A percentile compares a stretch with the other conserved stretches of the same genome.
Evolutionary conservation across 2,329 filamentous ascomycete species (phyloP).

Genomic region (Penicillium hordei): DNA sequence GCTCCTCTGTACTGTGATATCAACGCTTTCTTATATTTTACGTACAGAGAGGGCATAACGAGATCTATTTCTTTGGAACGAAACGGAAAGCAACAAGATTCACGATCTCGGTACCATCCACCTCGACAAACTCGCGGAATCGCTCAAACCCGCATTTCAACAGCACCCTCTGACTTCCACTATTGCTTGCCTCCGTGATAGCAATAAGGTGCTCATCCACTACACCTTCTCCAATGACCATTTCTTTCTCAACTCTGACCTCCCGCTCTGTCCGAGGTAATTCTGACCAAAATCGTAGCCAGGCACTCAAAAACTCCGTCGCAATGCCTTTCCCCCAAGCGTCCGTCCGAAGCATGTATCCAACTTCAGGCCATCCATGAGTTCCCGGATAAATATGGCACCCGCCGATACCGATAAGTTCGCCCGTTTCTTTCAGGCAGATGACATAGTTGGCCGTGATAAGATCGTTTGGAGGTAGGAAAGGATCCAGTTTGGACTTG

Average conservation of each 20-base stretch:
- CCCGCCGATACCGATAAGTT: conserved; percentile 14
- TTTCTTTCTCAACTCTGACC: conserved; percentile 6
- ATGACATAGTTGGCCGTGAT: conserved; percentile 13
- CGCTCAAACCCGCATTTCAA: conserved; percentile 12
- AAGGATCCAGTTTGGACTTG: conserved; percentile 10
- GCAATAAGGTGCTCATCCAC: conserved; percentile 14
- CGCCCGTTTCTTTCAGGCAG: conserved; percentile 14
- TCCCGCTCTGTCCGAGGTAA: conserved; percentile 11
- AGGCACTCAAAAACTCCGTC: conserved; percentile 13
- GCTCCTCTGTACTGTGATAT: not conserved
- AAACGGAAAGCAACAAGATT: conserved; percentile 14
- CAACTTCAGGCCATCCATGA: conserved; percentile 16
- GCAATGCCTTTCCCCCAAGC: conserved; percentile 15
- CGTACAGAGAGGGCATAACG: not conserved
- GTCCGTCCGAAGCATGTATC: conserved; percentile 14
- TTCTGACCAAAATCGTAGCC: conserved; percentile 10
- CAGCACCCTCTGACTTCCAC: conserved; percentile 11
- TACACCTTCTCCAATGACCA: conserved; percentile 5
- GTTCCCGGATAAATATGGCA: conserved; percentile 12
- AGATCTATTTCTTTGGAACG: not conserved
- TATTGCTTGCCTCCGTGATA: conserved; percentile 11
- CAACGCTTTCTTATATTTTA: not conserved
- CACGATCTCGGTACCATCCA: conserved; percentile 1
- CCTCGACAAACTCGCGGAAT: conserved; percentile 13
- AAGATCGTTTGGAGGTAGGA: conserved; percentile 13